Base-by-base conservation (phyloP, 2,329 filamentous ascomycete species). In the Calonectria multiphialidica region DNA sequence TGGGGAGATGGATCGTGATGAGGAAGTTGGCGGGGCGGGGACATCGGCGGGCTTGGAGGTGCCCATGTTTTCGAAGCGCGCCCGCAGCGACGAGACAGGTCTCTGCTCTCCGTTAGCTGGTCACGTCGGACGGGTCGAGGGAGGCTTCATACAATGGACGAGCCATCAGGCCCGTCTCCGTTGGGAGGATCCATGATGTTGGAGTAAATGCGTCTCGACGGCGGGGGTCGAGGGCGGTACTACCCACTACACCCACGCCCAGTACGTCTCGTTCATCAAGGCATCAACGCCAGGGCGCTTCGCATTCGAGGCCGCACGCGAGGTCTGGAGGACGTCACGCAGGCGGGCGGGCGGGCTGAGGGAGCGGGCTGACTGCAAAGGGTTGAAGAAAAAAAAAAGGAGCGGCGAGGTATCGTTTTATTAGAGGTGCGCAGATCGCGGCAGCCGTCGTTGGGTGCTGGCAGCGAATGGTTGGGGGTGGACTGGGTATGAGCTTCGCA, bases 71-170 rank as follows among this genome's bases (percentile, higher is more conserved):
- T 97, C 94, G 82, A 96, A 97, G 78, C 94, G 92, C 74, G 93
- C 94, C 73, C 93, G 90, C 72, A 97, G 87, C 64, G 94, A 96
- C 64, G 94, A 97, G 63, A 97, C 94, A 30, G 95, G 94, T 86
- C 92, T 94, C 93, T 95, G 74, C 6, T 37, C 63, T 23, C 35
- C 57, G 74, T 83, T 73, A 84, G 82, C 72, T 75, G 67, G 25
- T 21, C 49, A 61, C 28, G 66, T 23, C 15, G 33, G 9, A 49
- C 47, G 25, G 45, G 5, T 25, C 13, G 28, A 10, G 33, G 21
- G 44, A 49, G 47, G 45, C 42, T 66, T 83, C 91, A 83, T 83
- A 94, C 93, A 79, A 96, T 92, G 75, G 94, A 95, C 71, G 93
- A 93, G 85, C 89, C 93, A 87, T 96, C 94, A 71, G 91, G 91